phyloP scores from a whole-genome alignment of 257 asterid species.

The Asclepias syriaca region DNA sequence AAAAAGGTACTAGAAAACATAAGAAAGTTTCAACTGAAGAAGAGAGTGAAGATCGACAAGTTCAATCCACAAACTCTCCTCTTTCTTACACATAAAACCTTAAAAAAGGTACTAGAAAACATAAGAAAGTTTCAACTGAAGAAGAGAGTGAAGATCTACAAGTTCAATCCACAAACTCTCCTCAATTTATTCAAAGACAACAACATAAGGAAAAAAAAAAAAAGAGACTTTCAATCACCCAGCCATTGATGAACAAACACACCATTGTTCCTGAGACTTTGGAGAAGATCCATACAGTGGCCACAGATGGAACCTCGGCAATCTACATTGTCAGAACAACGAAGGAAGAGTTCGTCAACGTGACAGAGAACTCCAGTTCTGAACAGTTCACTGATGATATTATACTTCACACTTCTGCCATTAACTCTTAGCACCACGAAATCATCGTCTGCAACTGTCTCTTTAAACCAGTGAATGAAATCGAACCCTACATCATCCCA shows the following conservation, averaged over 20 bases:
- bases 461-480: constrained; percentile 65
- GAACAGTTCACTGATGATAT: constrained; percentile 58
- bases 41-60: no score
- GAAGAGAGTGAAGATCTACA: constrained; percentile 13
- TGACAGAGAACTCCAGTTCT: constrained; percentile 59
- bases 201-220: constrained; percentile 2
- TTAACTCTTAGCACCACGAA: constrained; percentile 78
- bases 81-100: background rate
- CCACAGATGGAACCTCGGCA: constrained; percentile 31
- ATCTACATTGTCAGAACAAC: constrained; percentile 42
- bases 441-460: constrained; percentile 52
- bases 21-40: no score
- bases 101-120: background rate
- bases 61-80: background rate
- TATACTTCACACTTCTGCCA: constrained; percentile 41
- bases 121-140: background rate
- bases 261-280: constrained; percentile 61
- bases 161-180: constrained; percentile 20
- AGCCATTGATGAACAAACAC: constrained; percentile 73
- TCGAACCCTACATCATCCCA: constrained; percentile 62
- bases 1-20: background rate
- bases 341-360: constrained; percentile 66
- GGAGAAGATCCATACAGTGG: constrained; percentile 43
- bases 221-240: constrained; percentile 33
- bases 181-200: constrained; percentile 23